A percentile compares a stretch with the other conserved stretches of the same genome.
These are phyloP conservation scores for Phytophthora pseudosyringae DNA, from an alignment of 352 stramenopile species.

Conservation along the genomic window DNA sequence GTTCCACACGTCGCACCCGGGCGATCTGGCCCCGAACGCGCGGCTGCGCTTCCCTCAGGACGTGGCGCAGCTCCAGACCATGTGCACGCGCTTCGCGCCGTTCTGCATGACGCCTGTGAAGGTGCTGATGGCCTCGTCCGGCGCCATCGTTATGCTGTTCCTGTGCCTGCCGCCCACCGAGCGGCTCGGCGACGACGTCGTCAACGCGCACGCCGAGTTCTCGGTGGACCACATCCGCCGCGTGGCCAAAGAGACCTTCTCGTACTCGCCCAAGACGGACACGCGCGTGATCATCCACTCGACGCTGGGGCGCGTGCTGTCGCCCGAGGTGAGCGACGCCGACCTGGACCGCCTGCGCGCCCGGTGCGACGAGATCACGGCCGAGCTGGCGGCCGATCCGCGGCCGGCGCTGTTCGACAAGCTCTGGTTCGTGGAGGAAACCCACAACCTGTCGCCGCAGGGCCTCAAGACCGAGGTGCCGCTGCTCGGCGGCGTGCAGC, in stretches of 20 bases:
- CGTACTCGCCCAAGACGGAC: constrained; percentile 48
- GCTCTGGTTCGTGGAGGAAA: constrained; percentile 79
- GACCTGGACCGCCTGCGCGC: constrained; percentile 42
- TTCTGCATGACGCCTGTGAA: constrained; percentile 57
- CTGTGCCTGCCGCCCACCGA: constrained; percentile 40
- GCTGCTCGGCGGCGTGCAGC: constrained; percentile 34
- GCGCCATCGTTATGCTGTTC: constrained; percentile 74
- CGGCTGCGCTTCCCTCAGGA: constrained; percentile 45
- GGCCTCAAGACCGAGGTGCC: constrained; percentile 54
- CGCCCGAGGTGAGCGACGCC: constrained; percentile 45
- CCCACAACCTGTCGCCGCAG: constrained; percentile 63
- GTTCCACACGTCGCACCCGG: constrained; percentile 80
- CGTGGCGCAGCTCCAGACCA: constrained; percentile 47
- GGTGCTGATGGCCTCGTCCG: constrained; percentile 65
- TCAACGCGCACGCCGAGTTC: constrained; percentile 52
- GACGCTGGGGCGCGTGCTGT: constrained; percentile 65
- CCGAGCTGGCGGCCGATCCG: constrained; percentile 33
- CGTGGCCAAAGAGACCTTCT: constrained; percentile 55
- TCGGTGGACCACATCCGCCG: constrained; percentile 63
- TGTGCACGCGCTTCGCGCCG: constrained; percentile 45
- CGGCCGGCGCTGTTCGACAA: constrained; percentile 48
- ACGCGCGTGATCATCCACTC: constrained; percentile 71
- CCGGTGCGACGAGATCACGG: constrained; percentile 65
- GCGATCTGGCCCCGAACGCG: constrained; percentile 54
- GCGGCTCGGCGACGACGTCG: constrained; percentile 13